phyloP scores from a whole-genome alignment of 106 monocot genomes.

The Gastrodia elata region DNA sequence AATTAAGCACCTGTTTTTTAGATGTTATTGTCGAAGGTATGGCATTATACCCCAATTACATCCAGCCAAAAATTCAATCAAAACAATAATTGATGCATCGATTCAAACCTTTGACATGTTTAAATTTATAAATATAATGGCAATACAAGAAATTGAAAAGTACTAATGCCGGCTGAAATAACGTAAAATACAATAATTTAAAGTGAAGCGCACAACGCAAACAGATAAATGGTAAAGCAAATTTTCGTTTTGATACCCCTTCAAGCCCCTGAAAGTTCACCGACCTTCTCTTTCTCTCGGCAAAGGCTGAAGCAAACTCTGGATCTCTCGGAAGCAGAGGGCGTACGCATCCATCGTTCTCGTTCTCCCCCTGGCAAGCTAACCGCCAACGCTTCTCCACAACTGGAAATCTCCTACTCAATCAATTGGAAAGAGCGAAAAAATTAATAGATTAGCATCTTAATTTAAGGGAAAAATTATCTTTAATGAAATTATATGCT shows the following conservation, averaged over 20 bases:
- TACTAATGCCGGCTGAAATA: not conserved
- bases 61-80: too few relatives aligned
- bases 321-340: conserved; percentile 44
- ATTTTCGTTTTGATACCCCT: too few relatives aligned
- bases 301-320: conserved; percentile 61
- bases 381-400: conserved; percentile 86
- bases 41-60: too few relatives aligned
- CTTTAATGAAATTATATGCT: not conserved
- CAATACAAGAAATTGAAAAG: too few relatives aligned
- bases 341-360: not conserved
- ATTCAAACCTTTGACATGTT: too few relatives aligned
- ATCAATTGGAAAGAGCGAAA: not conserved
- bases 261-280: not conserved
- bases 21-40: too few relatives aligned
- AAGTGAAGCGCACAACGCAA: not conserved
- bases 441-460: not conserved
- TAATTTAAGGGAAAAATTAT: too few relatives aligned
- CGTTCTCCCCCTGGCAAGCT: conserved; percentile 47
- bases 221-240: not conserved
- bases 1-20: too few relatives aligned
- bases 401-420: conserved; percentile 70
- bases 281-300: conserved; percentile 54
- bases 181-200: not conserved
- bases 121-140: too few relatives aligned
- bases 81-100: too few relatives aligned